These are phyloP conservation scores for Botrytis pseudocinerea DNA, from an alignment of 2,329 filamentous ascomycete species.

Conservation along the genomic window DNA sequence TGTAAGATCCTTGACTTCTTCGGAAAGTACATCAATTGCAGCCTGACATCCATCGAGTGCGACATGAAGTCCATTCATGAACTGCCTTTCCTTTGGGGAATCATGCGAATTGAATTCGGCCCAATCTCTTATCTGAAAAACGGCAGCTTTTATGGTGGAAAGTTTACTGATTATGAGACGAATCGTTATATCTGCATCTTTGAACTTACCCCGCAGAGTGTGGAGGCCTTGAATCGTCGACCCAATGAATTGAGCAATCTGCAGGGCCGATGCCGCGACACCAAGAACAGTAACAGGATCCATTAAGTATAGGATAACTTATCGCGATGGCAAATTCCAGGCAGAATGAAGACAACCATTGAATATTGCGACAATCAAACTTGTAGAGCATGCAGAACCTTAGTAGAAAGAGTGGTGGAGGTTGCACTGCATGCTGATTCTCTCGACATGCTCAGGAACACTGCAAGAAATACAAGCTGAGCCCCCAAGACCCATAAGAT, in stretches of 20 bases:
- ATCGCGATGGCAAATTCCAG: not conserved
- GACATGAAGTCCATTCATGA: slow-evolving; percentile 40
- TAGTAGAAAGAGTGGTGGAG: not conserved
- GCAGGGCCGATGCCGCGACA: slow-evolving; percentile 17
- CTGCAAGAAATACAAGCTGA: not conserved
- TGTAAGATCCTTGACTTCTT: slow-evolving; percentile 37
- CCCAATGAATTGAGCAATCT: slow-evolving; percentile 21
- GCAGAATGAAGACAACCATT: not conserved
- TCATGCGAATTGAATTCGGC: slow-evolving; percentile 25
- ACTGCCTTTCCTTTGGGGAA: slow-evolving; percentile 36
- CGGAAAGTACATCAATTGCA: slow-evolving; percentile 43
- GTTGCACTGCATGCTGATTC: slow-evolving; percentile 3
- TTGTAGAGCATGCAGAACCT: not conserved
- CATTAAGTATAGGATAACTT: not conserved
- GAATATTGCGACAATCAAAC: not conserved
- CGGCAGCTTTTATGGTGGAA: slow-evolving; percentile 25
- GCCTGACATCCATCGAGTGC: slow-evolving; percentile 43
- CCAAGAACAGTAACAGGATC: slow-evolving; percentile 14
- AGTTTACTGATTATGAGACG: slow-evolving; percentile 22
- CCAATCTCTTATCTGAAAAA: slow-evolving; percentile 26
- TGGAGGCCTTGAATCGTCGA: slow-evolving; percentile 24
- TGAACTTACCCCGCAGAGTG: slow-evolving; percentile 24
- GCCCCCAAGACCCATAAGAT: not conserved
- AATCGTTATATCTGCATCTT: slow-evolving; percentile 25
- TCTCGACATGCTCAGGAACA: not conserved